Conservation (phyloP, 2,329 filamentous ascomycete species). For the Fusarium phyllophilum region DNA sequence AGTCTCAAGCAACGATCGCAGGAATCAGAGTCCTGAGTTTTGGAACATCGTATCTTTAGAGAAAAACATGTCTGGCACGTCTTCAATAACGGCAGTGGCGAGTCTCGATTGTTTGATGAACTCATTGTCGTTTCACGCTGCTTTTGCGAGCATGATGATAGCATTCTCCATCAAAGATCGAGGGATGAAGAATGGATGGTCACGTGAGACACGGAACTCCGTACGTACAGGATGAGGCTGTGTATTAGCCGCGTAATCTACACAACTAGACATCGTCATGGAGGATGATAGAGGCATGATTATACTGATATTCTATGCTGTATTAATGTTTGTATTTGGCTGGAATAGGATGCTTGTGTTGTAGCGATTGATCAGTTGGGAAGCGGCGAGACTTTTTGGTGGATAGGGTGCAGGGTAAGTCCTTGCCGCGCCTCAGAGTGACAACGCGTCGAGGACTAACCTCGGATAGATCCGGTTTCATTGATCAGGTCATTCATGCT, state of each 20-base stretch:
- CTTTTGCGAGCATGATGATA: not conserved
- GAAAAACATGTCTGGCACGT: constrained; percentile 49
- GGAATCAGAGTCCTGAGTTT: constrained; percentile 43
- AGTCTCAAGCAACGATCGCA: constrained; percentile 49
- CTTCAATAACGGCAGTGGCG: constrained; percentile 23
- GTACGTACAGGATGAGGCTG: constrained; percentile 4
- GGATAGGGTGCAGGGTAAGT: not conserved
- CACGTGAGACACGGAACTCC: constrained; percentile 3
- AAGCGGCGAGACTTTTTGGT: too few species aligned
- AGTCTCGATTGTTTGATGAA: not conserved
- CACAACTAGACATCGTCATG: not conserved
- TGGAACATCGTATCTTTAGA: constrained; percentile 47
- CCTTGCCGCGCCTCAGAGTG: too few species aligned
- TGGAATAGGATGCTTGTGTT: rapidly evolving
- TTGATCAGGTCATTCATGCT: not conserved
- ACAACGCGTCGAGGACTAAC: not conserved
- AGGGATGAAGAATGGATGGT: not conserved
- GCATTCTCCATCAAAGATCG: not conserved
- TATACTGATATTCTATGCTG: not conserved
- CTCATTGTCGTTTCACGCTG: constrained; percentile 7
- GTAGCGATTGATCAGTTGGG: not conserved
- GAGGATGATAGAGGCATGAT: not conserved
- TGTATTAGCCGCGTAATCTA: constrained; percentile 8
- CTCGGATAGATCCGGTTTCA: not conserved
- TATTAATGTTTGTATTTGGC: not conserved